Conservation (phyloP, 2,329 filamentous ascomycete genomes). For the Mariannaea elegans region DNA sequence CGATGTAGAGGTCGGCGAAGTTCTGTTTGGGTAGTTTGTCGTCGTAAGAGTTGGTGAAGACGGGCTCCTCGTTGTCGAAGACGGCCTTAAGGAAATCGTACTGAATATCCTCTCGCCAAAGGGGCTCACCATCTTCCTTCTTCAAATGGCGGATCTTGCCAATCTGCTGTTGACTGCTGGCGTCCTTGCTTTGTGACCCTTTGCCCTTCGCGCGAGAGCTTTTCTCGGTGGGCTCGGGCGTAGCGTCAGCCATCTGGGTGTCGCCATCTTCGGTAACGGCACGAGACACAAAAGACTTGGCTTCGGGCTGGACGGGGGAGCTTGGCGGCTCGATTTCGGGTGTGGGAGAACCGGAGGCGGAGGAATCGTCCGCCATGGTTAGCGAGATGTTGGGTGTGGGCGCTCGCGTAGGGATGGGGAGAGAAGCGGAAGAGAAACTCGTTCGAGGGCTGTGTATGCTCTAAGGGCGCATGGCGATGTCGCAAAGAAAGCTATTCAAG, state of each 20-base stretch:
- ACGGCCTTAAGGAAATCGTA: conserved; percentile 84
- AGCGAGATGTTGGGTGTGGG: conserved; percentile 20
- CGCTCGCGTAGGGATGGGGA: conserved; percentile 6
- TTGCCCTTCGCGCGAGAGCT: conserved; percentile 48
- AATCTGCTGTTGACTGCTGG: conserved; percentile 51
- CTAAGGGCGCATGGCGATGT: conserved; percentile 37
- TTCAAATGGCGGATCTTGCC: conserved; percentile 86
- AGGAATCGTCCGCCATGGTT: conserved; percentile 50
- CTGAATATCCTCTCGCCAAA: conserved; percentile 89
- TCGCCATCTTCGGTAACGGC: conserved; percentile 59
- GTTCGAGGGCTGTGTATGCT: conserved; percentile 17
- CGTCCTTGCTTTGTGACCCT: conserved; percentile 45
- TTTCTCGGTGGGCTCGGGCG: conserved; percentile 55
- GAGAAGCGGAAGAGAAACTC: conserved; percentile 10
- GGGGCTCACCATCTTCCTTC: conserved; percentile 86
- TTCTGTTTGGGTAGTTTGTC: conserved; percentile 66
- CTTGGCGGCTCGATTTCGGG: conserved; percentile 58
- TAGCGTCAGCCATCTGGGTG: conserved; percentile 52
- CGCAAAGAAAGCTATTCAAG: conserved; percentile 4
- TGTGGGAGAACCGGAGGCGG: conserved; percentile 51
- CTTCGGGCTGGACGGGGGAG: conserved; percentile 54
- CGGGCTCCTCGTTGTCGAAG: conserved; percentile 76
- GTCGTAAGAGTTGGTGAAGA: conserved; percentile 94
- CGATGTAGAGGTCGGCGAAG: conserved; percentile 97
- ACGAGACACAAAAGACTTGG: conserved; percentile 58